A percentile compares a stretch with the other conserved stretches of the same genome.
These are phyloP conservation scores for Globisporangium carolinianum DNA, from an alignment of 352 stramenopile genomes.

Conservation along the genomic window DNA sequence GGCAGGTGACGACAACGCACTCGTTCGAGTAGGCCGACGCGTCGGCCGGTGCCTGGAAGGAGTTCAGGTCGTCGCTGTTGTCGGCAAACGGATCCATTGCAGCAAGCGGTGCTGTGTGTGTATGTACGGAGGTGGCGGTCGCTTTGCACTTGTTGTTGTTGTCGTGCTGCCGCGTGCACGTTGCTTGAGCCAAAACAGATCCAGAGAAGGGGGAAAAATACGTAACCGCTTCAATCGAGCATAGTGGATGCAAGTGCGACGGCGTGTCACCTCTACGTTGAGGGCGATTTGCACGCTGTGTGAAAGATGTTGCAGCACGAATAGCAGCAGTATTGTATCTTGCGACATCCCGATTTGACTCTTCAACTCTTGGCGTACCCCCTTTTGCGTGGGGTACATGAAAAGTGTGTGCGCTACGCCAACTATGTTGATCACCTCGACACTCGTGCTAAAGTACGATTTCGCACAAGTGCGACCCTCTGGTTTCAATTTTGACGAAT, in stretches of 20 bases:
- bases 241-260: not conserved
- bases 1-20: slow-evolving; percentile 20
- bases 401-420: too few species aligned
- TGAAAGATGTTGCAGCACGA: too few species aligned
- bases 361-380: not conserved
- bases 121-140: not conserved
- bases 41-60: slow-evolving; percentile 51
- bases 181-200: not conserved
- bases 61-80: slow-evolving; percentile 38
- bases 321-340: too few species aligned
- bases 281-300: too few species aligned
- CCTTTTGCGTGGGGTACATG: too few species aligned
- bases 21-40: slow-evolving; percentile 34
- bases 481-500: too few species aligned
- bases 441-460: too few species aligned
- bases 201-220: not conserved
- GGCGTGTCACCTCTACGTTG: not conserved
- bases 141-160: not conserved
- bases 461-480: too few species aligned
- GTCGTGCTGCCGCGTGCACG: slow-evolving; percentile 5
- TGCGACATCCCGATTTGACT: not conserved
- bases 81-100: slow-evolving; percentile 66
- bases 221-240: not conserved
- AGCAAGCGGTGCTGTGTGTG: slow-evolving; percentile 16
- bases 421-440: too few species aligned